These are phyloP conservation scores for Boletus pseudopeckii DNA, from an alignment of 768 basidiomycete genomes.

Conservation along the genomic window DNA sequence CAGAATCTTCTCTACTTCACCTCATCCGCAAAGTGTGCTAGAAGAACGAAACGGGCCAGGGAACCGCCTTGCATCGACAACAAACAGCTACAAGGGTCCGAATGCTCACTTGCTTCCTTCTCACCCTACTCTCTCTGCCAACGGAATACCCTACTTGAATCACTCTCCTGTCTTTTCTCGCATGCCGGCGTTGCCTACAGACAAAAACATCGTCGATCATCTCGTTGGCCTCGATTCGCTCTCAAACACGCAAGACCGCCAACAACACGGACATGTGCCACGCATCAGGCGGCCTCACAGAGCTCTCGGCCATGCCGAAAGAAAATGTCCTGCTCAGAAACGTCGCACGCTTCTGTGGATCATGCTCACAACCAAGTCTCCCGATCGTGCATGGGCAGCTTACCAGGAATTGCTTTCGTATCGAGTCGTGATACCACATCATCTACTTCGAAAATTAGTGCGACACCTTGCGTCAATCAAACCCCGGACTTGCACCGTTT, in stretches of 20 bases:
- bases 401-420: slow-evolving; percentile 36
- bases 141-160: background rate
- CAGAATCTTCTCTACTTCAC: slow-evolving; percentile 3
- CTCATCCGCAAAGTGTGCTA: background rate
- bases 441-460: slow-evolving; percentile 57
- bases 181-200: background rate
- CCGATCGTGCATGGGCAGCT: slow-evolving; percentile 41
- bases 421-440: slow-evolving; percentile 26
- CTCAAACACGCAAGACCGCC: slow-evolving; percentile 7
- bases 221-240: slow-evolving; percentile 5
- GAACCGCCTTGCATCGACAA: background rate
- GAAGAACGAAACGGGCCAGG: slow-evolving; percentile 1
- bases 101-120: background rate
- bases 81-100: background rate
- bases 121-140: background rate
- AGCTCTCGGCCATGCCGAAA: slow-evolving; percentile 1
- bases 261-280: background rate
- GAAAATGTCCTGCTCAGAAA: slow-evolving; percentile 18
- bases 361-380: slow-evolving; percentile 33
- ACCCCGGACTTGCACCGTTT: slow-evolving; percentile 57
- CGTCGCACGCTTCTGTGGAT: slow-evolving; percentile 28
- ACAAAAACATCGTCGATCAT: slow-evolving; percentile 2
- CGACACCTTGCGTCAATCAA: slow-evolving; percentile 52
- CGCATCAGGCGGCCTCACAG: background rate
- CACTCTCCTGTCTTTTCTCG: background rate